Evolutionary conservation across 2,329 filamentous ascomycete species (phyloP), one percentile per base, ranked within the genome.

Genomic region (Colletotrichum simmondsii): DNA sequence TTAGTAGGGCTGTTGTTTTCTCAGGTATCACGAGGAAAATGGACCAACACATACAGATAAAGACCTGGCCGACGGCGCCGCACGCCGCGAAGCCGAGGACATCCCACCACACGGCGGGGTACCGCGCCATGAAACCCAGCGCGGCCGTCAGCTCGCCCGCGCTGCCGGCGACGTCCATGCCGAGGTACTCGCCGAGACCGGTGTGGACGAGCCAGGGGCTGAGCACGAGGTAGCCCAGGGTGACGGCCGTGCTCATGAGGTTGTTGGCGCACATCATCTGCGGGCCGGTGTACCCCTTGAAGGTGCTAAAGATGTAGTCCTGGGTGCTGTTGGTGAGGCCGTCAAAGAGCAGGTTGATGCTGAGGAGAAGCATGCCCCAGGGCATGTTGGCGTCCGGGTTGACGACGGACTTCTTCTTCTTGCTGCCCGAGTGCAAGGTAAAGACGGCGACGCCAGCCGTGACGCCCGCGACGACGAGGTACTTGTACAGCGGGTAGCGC

Each of bases 181-280:
- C 90, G 32, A 94, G 81, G 84, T 91, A 92, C 76, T 90, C 87
- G 73, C 93, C 88, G 19, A 92, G 72, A 7, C 88, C 87, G 1
- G 91, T 95, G 70, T 88, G 86, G 0, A 93, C 93, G n/a, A 98
- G 83, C 85, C 92, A 94, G 0, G 97, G 97, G 77, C 92, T 93
- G 24, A 95, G 79, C 22, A 96, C 75, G 57, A 99, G 90, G 79
- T 97, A 98, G 0, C 85, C 80, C 24, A 90, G 87, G 4, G 95
- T 98, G 69, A 98, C 87, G 59, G 91, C 80, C 4, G 95, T 96
- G 77, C 91, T 93, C 83, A 98, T 93, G 68, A 98, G 86, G 81
- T 98, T 99, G 83, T 98, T 95, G 52, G 96, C 95, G 81, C 95
- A 97, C 97, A 99, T 99, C 97, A 99, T 99, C 88, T 99, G 97